phyloP scores from a whole-genome alignment of 73 alveolate species.

The Tetrahymena thermophila region DNA sequence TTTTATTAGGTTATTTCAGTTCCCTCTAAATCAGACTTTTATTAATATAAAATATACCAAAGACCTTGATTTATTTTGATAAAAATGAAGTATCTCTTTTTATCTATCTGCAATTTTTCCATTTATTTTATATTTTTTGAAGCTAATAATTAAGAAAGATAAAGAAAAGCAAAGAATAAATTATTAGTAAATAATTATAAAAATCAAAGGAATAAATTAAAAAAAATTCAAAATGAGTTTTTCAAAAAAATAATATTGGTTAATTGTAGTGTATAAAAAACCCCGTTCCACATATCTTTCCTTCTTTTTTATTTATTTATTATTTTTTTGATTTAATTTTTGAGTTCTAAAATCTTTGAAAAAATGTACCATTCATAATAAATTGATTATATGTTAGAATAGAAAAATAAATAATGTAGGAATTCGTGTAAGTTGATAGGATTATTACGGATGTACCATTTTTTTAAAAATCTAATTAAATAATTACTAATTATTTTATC shows the following conservation, averaged over 20 bases:
- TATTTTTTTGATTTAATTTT: no score
- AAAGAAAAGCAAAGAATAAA: not conserved
- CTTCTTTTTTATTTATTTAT: not conserved
- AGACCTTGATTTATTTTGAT: not conserved
- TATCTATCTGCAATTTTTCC: no score
- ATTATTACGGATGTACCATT: not conserved
- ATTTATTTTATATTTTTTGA: no score
- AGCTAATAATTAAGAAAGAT: not conserved
- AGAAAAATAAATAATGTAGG: not conserved
- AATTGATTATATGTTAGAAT: no score
- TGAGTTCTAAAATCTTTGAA: not conserved
- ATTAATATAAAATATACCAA: no score
- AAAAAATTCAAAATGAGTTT: not conserved
- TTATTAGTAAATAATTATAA: not conserved
- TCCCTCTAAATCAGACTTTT: not conserved
- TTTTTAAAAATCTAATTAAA: no score
- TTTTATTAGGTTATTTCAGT: not conserved
- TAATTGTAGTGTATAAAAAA: not conserved
- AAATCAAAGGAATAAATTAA: not conserved
- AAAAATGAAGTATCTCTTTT: not conserved
- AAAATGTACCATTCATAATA: not conserved
- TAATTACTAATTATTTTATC: not conserved
- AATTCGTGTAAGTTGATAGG: not conserved
- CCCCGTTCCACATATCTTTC: not conserved
- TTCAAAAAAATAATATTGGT: not conserved